Base-by-base conservation (phyloP, 2,329 filamentous ascomycete genomes). In the Neophaeococcomyces mojaviensis region DNA sequence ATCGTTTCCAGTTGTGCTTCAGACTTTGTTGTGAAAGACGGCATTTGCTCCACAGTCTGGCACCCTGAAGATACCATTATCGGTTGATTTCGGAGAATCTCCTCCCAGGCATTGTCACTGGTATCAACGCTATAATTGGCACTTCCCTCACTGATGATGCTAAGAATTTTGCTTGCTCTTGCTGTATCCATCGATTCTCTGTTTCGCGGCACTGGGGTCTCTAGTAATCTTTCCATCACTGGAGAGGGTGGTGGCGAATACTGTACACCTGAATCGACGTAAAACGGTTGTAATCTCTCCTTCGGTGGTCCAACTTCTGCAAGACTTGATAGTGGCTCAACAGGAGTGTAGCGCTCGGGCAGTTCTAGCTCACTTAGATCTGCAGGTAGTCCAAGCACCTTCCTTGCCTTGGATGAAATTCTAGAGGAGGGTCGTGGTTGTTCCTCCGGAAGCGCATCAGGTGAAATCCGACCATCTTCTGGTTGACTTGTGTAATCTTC, bases 231-330 rank as follows among this genome's bases (percentile, higher is more conserved):
- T 74, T 60, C 24, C 38, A 13, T 15, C 19, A 19, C 16, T 5
- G 48, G 39, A 39, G 44, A 36, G n/a, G 44, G 37, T 56, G 52
- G 15, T 87, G 87, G 37, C 88, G 88, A 28, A 88, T 92, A 59
- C 72, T 68, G 35, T 26, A 87, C 74, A 3, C 82, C 86, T n/a
- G 76, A 77, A 59, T 94, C 86, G 32, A 78, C 76, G 68, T 92
- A 94, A 67, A 61, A 13, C 16, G 19, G n/a, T 70, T 72, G 8
- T 8, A 35, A 10, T 51, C 43, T 43, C 44, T 51, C n/a, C 33
- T 12, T 33, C 39, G 43, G 34, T 13, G 38, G 37, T 18, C 46
- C 46, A n/a, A 22, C 35, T 15, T 39, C 26, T 3, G 22, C 22
- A 4, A 44, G 22, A 18, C 33, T 34, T 24, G 7, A 15, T 28